Conservation (phyloP, 2,329 filamentous ascomycete genomes). For the Nemania sp. region DNA sequence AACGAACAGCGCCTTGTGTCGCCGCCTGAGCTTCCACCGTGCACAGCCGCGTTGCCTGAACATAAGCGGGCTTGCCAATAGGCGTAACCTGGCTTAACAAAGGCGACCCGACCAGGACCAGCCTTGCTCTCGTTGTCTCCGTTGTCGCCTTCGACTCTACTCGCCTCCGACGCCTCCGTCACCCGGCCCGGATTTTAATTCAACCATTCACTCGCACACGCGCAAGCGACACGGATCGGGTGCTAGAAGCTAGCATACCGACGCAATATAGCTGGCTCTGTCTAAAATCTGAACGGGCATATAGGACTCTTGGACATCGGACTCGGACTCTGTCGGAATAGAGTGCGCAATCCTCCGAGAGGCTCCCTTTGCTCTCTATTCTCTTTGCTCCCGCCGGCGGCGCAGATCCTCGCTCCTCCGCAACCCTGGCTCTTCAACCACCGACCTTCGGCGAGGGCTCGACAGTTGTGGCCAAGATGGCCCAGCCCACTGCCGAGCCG, state of each 20-base stretch:
- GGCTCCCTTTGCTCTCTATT: background rate
- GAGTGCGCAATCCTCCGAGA: no score
- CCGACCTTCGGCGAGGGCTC: constrained; percentile 64
- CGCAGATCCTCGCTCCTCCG: constrained; percentile 33
- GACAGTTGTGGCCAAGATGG: constrained; percentile 70
- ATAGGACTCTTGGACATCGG: background rate
- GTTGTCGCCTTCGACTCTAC: no score
- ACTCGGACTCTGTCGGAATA: background rate
- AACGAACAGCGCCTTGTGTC: background rate
- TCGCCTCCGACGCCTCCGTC: no score
- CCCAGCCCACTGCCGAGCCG: constrained; percentile 66
- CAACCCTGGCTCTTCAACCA: constrained; percentile 67
- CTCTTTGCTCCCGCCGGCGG: constrained; percentile 18
- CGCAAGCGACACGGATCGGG: no score
- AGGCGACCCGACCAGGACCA: no score
- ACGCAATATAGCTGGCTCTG: no score
- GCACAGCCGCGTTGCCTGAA: background rate
- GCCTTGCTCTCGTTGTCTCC: background rate
- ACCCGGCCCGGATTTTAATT: no score
- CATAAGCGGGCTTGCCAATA: background rate
- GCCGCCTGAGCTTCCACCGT: background rate
- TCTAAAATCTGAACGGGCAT: no score
- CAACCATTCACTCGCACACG: no score
- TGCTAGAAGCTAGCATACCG: no score
- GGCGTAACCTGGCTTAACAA: no score